These are phyloP conservation scores for Sherardia arvensis DNA, from an alignment of 257 asterid species.

Conservation along the genomic window DNA sequence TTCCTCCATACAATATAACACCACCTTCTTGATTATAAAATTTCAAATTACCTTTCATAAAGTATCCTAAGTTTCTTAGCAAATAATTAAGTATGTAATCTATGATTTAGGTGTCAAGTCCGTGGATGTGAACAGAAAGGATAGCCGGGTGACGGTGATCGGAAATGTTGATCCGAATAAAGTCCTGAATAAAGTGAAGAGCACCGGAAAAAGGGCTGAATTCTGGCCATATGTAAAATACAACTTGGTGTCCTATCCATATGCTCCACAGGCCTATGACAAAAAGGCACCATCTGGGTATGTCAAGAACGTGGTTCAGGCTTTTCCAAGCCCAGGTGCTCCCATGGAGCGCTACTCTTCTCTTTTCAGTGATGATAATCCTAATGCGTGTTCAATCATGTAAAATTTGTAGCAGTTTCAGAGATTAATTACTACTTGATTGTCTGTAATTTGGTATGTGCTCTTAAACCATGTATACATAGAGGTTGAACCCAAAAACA, in stretches of 20 bases:
- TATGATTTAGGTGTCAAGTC: slow-evolving; percentile 61
- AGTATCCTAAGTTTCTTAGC: too few species aligned
- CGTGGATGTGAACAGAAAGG: slow-evolving; percentile 51
- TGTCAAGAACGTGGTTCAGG: slow-evolving; percentile 58
- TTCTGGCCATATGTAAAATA: slow-evolving; percentile 64
- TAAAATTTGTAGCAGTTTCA: neutral
- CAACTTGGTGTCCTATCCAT: slow-evolving; percentile 56
- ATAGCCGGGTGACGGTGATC: slow-evolving; percentile 46
- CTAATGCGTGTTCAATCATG: slow-evolving; percentile 65
- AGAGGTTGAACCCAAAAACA: too few species aligned
- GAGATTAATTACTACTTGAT: too few species aligned
- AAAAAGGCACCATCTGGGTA: slow-evolving; percentile 71
- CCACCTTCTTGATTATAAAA: too few species aligned
- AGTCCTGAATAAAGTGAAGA: slow-evolving; percentile 39
- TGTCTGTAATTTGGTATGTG: too few species aligned
- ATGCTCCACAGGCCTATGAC: slow-evolving; percentile 58
- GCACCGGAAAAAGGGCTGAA: slow-evolving; percentile 63
- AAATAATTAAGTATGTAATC: too few species aligned
- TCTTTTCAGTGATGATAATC: slow-evolving; percentile 66
- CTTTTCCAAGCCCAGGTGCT: slow-evolving; percentile 34
- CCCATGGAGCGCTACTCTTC: slow-evolving; percentile 31
- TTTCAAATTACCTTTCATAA: too few species aligned
- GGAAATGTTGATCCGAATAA: slow-evolving; percentile 53
- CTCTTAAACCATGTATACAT: too few species aligned
- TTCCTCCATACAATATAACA: too few species aligned